Evolutionary conservation across 2,329 filamentous ascomycete species (phyloP), one percentile per base, ranked within the genome.

Genomic region (Stylonectria norvegica): DNA sequence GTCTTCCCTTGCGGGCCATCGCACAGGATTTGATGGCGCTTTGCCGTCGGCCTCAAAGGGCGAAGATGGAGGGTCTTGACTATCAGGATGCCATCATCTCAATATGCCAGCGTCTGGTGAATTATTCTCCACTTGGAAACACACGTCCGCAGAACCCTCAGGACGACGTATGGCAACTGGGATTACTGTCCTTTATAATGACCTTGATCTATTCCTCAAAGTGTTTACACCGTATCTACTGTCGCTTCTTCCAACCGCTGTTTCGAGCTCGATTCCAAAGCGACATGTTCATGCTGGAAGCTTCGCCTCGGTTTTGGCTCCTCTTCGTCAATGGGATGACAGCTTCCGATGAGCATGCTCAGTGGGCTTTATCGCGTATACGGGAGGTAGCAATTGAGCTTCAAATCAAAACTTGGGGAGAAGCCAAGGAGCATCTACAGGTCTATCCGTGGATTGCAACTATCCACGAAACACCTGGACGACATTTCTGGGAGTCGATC

Each of bases 51-150:
- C 41, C 41, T 19, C 41, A 31, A 17, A 50, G 36, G 5, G 10
- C 25, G 2, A 45, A 42, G 31, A 40, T 43, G n/a, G 6, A 20
- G 1, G 45, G 34, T 2, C 11, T 50, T 15, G 41, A 42, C 11
- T 51, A 54, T 4, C 45, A 50, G 12, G 37, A 53, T 14, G n/a
- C 45, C 2, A 14, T 47, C 15, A 51, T 48, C 16, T 47, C 44
- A 16, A 33, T 47, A n/a, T 49, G 37, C 38, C 40, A 49, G 20
- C 19, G 40, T 11, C 40, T 43, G 1, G 5, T 45, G 1, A 48
- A 56, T 23, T 47, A 52, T 42, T 42, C 36, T 8, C 44, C 48
- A 1, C 36, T 47, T 3, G 5, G 28, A 16, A 27, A 8, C 5
- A 20, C 32, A 17, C 46, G 42, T 8, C 46, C 48, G 5, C 41